Evolutionary conservation across 192 early-diverging fungal species (phyloP).

Genomic region (Coemansia sp.): DNA sequence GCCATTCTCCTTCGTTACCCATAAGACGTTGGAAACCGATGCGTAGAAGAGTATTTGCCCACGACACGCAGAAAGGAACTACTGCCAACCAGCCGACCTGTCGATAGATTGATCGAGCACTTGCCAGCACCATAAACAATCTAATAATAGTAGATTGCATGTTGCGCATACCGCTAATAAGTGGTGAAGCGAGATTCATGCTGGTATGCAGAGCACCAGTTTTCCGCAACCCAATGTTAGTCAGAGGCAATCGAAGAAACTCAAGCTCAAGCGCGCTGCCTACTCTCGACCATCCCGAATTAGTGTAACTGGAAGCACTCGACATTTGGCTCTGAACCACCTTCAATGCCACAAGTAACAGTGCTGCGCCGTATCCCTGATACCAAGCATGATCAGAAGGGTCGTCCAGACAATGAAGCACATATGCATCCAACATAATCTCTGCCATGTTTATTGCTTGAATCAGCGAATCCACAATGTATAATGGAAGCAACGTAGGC

Average conservation of each 20-base stretch:
- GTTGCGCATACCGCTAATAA: conserved; percentile 3
- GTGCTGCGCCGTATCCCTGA: conserved; percentile 12
- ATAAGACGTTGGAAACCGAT: not conserved
- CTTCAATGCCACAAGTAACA: conserved; percentile 4
- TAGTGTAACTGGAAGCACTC: not conserved
- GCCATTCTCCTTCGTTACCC: conserved; percentile 16
- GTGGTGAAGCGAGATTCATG: not conserved
- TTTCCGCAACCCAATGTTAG: conserved; percentile 11
- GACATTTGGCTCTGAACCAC: not conserved
- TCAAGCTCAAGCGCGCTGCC: conserved; percentile 19
- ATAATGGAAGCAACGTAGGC: conserved; percentile 31
- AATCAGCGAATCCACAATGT: conserved; percentile 10
- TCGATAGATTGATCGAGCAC: conserved; percentile 11
- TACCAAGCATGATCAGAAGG: conserved; percentile 16
- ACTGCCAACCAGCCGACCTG: conserved; percentile 22
- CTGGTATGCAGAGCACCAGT: not conserved
- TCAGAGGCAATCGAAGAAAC: conserved; percentile 28
- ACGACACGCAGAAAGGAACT: conserved; percentile 8
- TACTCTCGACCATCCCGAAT: conserved; percentile 5
- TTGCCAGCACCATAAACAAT: conserved; percentile 5
- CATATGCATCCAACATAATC: conserved; percentile 3
- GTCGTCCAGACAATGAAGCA: conserved; percentile 23
- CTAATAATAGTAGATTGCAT: conserved; percentile 7
- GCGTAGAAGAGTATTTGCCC: not conserved
- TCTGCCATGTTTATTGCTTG: conserved; percentile 5